These are phyloP conservation scores for Jatropha podagrica DNA, from an alignment of 441 rosid genomes.

Conservation along the genomic window DNA sequence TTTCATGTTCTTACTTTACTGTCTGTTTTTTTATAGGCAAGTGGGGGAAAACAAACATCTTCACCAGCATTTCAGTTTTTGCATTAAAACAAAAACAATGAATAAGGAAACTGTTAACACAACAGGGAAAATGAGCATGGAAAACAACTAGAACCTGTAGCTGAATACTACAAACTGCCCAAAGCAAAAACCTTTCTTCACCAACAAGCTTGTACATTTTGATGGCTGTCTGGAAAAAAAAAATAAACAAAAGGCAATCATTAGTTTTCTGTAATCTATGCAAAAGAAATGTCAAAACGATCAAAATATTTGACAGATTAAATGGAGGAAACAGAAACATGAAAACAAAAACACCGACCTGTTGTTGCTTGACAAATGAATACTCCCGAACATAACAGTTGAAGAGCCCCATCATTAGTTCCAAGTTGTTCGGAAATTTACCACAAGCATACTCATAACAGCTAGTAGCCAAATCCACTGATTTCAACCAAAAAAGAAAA, in stretches of 20 bases:
- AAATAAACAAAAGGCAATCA: conserved; percentile 27
- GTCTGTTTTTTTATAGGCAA: background rate
- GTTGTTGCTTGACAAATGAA: conserved; percentile 97
- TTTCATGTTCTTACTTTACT: background rate
- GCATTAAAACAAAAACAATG: background rate
- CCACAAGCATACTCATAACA: conserved; percentile 91
- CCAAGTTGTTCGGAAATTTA: conserved; percentile 77
- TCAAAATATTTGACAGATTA: conserved; percentile 1
- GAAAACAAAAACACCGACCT: conserved; percentile 49
- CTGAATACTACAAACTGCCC: conserved; percentile 99
- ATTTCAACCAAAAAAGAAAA: conserved; percentile 17
- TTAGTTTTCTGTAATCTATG: background rate
- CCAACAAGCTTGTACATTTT: conserved; percentile 96
- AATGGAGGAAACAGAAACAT: background rate
- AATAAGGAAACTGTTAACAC: background rate
- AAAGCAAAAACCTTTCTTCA: conserved; percentile 93
- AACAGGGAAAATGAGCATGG: background rate
- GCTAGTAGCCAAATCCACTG: conserved; percentile 95
- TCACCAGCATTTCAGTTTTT: background rate
- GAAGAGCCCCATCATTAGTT: conserved; percentile 96
- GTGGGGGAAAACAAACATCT: background rate
- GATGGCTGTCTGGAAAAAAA: conserved; percentile 73
- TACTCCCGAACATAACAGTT: conserved; percentile 95
- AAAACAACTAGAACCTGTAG: conserved; percentile 65
- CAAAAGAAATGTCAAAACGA: conserved; percentile 9